These are phyloP conservation scores for Herpetomonas samuelpessoai DNA, from an alignment of 208 protist species.

Conservation along the genomic window DNA sequence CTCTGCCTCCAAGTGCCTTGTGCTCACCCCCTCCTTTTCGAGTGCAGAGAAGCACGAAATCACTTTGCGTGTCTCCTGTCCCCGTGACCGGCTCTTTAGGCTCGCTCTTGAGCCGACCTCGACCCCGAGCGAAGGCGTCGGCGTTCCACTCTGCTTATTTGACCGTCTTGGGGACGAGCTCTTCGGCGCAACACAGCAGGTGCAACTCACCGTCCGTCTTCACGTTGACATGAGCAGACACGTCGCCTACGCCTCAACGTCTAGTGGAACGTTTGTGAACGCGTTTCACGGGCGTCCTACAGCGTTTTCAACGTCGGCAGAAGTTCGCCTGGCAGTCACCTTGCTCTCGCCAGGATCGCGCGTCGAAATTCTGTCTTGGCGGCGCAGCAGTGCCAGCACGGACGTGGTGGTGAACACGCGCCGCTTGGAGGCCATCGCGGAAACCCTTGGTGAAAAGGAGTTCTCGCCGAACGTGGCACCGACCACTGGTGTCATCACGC, in stretches of 20 bases:
- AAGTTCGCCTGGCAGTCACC: slow-evolving; percentile 40
- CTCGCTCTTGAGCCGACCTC: slow-evolving; percentile 37
- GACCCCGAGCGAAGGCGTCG: slow-evolving; percentile 15
- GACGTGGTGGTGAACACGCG: slow-evolving; percentile 18
- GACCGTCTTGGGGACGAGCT: neutral
- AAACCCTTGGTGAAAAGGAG: slow-evolving; percentile 3
- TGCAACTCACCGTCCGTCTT: neutral
- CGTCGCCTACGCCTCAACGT: neutral
- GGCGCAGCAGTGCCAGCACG: slow-evolving; percentile 18
- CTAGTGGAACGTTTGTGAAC: neutral
- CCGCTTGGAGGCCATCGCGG: slow-evolving; percentile 13
- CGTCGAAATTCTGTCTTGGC: slow-evolving; percentile 46
- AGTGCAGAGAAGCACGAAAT: slow-evolving; percentile 47
- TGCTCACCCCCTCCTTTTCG: slow-evolving; percentile 34
- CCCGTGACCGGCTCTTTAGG: slow-evolving; percentile 23
- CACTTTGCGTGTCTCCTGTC: slow-evolving; percentile 40
- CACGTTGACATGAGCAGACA: neutral
- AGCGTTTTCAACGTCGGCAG: slow-evolving; percentile 5
- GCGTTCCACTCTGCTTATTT: slow-evolving; percentile 15
- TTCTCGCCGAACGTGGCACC: slow-evolving; percentile 37
- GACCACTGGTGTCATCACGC: slow-evolving; percentile 23
- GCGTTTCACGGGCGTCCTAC: neutral
- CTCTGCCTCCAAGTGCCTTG: slow-evolving; percentile 17
- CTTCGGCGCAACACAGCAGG: neutral
- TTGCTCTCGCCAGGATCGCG: slow-evolving; percentile 31